phyloP scores from a whole-genome alignment of 208 protist species.

The Leptomonas pyrrhocoris region DNA sequence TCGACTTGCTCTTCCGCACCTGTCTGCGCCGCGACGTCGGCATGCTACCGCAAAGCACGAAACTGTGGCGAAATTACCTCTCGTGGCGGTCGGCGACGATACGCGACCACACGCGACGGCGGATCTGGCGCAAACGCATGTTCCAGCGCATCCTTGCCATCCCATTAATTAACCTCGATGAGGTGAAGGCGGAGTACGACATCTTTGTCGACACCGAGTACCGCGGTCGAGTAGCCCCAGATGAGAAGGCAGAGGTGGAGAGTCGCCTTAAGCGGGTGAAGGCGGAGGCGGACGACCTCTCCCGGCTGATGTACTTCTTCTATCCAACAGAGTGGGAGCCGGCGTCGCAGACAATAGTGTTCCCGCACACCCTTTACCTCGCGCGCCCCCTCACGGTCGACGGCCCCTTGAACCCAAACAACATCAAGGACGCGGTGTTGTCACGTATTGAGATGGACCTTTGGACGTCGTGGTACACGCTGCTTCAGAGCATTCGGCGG shows the following conservation, averaged over 20 bases:
- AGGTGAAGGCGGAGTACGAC: slow-evolving; percentile 81
- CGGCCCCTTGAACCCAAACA: slow-evolving; percentile 11
- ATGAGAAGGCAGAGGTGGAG: slow-evolving; percentile 63
- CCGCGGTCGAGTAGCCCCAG: slow-evolving; percentile 50
- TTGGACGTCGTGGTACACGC: slow-evolving; percentile 59
- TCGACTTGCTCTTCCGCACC: slow-evolving; percentile 64
- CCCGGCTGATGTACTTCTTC: slow-evolving; percentile 35
- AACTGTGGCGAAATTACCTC: slow-evolving; percentile 76
- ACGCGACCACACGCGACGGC: slow-evolving; percentile 40
- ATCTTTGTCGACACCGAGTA: slow-evolving; percentile 67
- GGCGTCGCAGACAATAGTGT: slow-evolving; percentile 19
- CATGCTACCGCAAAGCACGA: slow-evolving; percentile 68
- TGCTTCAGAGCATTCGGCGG: slow-evolving; percentile 48
- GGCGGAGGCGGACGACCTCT: slow-evolving; percentile 46
- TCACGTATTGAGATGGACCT: slow-evolving; percentile 56
- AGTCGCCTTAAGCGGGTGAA: slow-evolving; percentile 47
- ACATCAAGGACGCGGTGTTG: slow-evolving; percentile 30
- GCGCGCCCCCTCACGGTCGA: slow-evolving; percentile 46
- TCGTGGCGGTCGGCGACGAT: slow-evolving; percentile 56
- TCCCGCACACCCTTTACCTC: slow-evolving; percentile 47
- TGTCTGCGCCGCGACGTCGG: slow-evolving; percentile 74
- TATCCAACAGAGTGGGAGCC: slow-evolving; percentile 37
- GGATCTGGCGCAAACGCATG: slow-evolving; percentile 71
- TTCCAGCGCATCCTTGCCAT: slow-evolving; percentile 74
- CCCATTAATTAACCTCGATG: slow-evolving; percentile 64